phyloP scores from a whole-genome alignment of 805 yeast genomes.

The Candida tallmaniae region DNA sequence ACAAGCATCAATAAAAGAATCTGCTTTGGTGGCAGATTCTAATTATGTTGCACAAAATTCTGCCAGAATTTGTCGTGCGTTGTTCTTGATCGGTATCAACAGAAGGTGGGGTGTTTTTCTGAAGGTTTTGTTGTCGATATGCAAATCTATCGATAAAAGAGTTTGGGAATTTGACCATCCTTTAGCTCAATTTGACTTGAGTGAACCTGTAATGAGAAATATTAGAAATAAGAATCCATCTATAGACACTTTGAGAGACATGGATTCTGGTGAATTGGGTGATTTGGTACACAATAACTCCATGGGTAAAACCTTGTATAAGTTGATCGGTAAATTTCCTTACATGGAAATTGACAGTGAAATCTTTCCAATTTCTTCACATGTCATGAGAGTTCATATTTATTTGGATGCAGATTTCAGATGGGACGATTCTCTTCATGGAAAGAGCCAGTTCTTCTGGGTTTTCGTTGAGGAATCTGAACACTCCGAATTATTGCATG shows the following conservation, averaged over 20 bases:
- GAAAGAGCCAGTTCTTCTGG: conserved; percentile 87
- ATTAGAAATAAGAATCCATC: conserved; percentile 61
- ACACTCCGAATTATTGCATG: conserved; percentile 67
- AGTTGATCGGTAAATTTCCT: conserved; percentile 70
- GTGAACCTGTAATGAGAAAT: conserved; percentile 57
- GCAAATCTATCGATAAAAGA: conserved; percentile 80
- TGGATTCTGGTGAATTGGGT: conserved; percentile 75
- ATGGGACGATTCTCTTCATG: conserved; percentile 84
- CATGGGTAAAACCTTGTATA: conserved; percentile 62
- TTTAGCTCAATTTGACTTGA: conserved; percentile 77
- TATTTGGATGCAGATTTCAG: conserved; percentile 67
- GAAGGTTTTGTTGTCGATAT: conserved; percentile 68
- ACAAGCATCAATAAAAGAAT: conserved; percentile 63
- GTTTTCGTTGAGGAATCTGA: conserved; percentile 85
- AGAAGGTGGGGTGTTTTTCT: conserved; percentile 88
- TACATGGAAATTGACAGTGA: conserved; percentile 69
- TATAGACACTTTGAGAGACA: conserved; percentile 68
- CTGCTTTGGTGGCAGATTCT: conserved; percentile 80
- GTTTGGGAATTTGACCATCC: conserved; percentile 93
- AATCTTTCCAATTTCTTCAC: conserved; percentile 81
- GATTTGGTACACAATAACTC: conserved; percentile 80
- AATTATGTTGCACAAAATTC: conserved; percentile 95
- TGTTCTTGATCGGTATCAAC: conserved; percentile 80
- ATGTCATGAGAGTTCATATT: conserved; percentile 79
- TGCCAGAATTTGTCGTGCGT: conserved; percentile 87